phyloP scores from a whole-genome alignment of 352 stramenopile species.

The Stramenopiles sp. region DNA sequence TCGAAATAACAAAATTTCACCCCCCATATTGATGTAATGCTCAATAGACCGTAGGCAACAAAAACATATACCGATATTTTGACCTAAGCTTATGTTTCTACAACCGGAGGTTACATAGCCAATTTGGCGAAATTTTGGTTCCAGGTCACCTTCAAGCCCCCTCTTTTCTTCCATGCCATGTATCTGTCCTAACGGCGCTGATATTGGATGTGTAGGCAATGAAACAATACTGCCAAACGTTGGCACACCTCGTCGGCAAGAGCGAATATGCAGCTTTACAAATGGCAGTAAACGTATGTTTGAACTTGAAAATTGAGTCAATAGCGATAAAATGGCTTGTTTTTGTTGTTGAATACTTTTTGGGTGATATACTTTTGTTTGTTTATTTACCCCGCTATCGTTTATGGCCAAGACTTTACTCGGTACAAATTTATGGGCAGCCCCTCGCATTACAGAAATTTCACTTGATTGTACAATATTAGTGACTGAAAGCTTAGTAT shows the following conservation, averaged over 20 bases:
- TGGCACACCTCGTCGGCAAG: neutral
- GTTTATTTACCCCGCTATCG: too few relatives aligned
- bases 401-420: too few relatives aligned
- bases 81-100: neutral
- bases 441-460: neutral
- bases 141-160: neutral
- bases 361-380: neutral
- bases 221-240: neutral
- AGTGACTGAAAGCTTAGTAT: too few relatives aligned
- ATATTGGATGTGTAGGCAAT: neutral
- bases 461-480: too few relatives aligned
- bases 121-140: neutral
- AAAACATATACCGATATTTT: neutral
- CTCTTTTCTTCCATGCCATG: neutral
- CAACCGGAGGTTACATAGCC: neutral
- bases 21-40: neutral
- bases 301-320: neutral
- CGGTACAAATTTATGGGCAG: neutral
- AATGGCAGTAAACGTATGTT: neutral
- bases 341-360: neutral
- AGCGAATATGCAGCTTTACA: neutral
- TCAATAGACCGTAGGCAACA: neutral
- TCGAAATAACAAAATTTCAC: slow-evolving; percentile 5
- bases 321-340: neutral
- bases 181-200: neutral